Base-by-base conservation (phyloP, 73 alveolate species). In the Effrenium voratum region DNA sequence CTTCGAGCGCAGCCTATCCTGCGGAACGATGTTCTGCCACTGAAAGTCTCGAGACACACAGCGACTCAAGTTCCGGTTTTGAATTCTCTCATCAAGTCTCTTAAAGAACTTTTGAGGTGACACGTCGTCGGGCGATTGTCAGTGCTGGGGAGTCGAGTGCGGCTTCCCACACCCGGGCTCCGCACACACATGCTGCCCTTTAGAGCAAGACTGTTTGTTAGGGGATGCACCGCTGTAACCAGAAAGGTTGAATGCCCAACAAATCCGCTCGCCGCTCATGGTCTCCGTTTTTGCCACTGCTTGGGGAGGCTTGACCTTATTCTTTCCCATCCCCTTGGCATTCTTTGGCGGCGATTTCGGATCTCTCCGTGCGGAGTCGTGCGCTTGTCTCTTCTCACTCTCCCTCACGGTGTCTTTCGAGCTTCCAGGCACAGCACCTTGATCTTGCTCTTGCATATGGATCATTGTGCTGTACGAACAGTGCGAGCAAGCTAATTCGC, bases 141-240 rank as follows among this genome's bases (percentile, higher is more conserved):
- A 70, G 81, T 70, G 81, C 26, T 15, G 4, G 24, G 5, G 81
- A 43, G 34, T 22, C 24, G 47, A 4, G 46, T 70, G 81, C 5
- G 81, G 81, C 81, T 70, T 70, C 44, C 81, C 81, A n/a, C 81
- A 70, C 22, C 81, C 81, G 36, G 46, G 47, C 36, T 70, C 81
- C 12, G 81, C 81, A 34, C 81, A 70, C 4, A 70, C 22, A 46
- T 70, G 81, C 1, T 4, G 47, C 13, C 81, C 81, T 4, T 46
- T 43, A 4, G 24, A 4, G 46, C 81, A 70, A 6, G 3, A 2
- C 34, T n/a, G 13, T 1, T 46, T 22, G 5, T n/a, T n/a, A n/a
- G 81, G 47, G 3, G 81, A 13, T 26, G 47, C 81, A 26, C 34
- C 81, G 2, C 12, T n/a, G 81, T 46, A 70, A 70, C 47, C 13